Percentiles rank a stretch among this genome's conserved stretches.
phyloP scores from a whole-genome alignment of 441 rosid genomes.

The Corymbia calophylla region DNA sequence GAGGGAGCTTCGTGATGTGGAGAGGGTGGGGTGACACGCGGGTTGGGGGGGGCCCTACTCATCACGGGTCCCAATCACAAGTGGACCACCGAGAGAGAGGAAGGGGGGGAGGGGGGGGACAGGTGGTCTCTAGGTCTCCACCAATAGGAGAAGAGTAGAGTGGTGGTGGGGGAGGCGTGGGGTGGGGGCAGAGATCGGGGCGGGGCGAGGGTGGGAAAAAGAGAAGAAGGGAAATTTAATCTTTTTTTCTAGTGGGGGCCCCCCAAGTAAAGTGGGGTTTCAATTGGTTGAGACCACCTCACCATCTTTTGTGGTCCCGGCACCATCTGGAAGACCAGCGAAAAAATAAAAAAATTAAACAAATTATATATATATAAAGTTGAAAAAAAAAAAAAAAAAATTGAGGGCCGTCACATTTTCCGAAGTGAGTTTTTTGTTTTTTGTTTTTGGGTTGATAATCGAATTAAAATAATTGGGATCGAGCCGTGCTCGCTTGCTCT shows the following conservation, averaged over 20 bases:
- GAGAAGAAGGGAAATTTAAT: neutral
- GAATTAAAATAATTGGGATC: neutral
- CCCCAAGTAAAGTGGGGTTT: neutral
- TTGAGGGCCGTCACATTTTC: neutral
- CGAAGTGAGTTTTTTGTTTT: neutral
- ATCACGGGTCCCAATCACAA: neutral
- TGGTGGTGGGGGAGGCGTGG: neutral
- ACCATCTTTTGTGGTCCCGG: neutral
- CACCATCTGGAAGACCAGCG: neutral
- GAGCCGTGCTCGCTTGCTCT: neutral
- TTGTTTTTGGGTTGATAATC: neutral
- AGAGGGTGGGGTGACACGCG: neutral
- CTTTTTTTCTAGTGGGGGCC: neutral
- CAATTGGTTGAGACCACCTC: neutral
- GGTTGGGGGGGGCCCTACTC: neutral
- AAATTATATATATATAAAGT: neutral
- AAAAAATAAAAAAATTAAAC: no score
- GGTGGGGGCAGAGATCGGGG: neutral
- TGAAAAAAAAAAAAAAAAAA: neutral
- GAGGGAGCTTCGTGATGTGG: neutral
- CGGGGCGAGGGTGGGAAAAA: rapidly evolving
- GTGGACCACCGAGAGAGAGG: neutral
- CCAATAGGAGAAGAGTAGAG: neutral
- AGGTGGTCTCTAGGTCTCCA: neutral
- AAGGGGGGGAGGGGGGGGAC: neutral